Percentiles rank a stretch among this genome's conserved stretches.
Evolutionary conservation across 352 stramenopile genomes (phyloP).

Genomic region (Phytopythium helicoides): DNA sequence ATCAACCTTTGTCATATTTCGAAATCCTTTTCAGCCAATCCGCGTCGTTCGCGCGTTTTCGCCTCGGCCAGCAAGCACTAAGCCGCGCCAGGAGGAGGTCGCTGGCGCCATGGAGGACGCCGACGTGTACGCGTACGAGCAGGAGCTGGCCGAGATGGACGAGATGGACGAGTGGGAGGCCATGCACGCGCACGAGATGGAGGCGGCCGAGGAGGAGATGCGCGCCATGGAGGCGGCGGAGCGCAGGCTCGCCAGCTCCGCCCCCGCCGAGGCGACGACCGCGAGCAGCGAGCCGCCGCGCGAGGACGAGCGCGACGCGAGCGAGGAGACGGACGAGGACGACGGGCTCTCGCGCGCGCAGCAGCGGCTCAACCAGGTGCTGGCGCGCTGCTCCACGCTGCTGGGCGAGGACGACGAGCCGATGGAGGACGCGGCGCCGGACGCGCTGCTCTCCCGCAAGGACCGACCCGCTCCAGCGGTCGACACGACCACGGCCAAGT

Average conservation of each 20-base stretch:
- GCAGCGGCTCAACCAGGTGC: conserved; percentile 43
- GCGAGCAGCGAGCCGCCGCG: neutral
- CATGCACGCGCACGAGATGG: conserved; percentile 81
- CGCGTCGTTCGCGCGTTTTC: conserved; percentile 31
- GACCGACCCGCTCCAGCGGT: conserved; percentile 21
- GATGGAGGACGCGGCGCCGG: conserved; percentile 25
- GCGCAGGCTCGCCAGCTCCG: conserved; percentile 7
- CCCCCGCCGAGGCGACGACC: neutral
- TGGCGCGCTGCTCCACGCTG: conserved; percentile 59
- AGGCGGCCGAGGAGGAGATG: conserved; percentile 69
- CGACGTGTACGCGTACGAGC: conserved; percentile 74
- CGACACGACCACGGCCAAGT: conserved; percentile 35
- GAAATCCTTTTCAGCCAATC: conserved; percentile 25
- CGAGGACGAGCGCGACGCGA: conserved; percentile 3
- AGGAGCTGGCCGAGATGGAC: conserved; percentile 70
- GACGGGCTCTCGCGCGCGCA: conserved; percentile 36
- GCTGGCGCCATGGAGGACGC: conserved; percentile 50
- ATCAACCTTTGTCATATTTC: conserved; percentile 6
- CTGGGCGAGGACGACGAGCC: conserved; percentile 54
- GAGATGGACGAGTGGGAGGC: conserved; percentile 82
- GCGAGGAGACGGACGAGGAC: conserved; percentile 8
- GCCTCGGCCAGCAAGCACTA: neutral
- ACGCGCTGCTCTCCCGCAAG: conserved; percentile 22
- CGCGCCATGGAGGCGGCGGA: conserved; percentile 52
- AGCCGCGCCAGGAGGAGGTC: too few species aligned